Percentiles rank a stretch among this genome's conserved stretches.
Evolutionary conservation across 2,329 filamentous ascomycete species (phyloP).

Genomic region (Fusarium verrucosum): DNA sequence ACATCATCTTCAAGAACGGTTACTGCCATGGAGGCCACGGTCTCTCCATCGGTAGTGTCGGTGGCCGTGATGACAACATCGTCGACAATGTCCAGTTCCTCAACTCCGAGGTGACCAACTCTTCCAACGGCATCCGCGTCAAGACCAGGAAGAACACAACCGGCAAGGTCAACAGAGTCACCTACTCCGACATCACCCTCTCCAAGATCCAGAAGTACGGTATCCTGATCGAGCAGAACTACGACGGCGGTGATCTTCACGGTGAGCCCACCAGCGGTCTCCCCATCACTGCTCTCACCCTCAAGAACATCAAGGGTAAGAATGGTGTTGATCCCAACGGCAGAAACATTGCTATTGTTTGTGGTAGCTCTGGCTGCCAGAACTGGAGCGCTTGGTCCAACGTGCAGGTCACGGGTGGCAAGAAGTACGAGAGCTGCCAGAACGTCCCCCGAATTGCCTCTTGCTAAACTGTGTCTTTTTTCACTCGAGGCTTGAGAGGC

Average conservation of each 20-base stretch:
- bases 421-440: slow-evolving; percentile 48
- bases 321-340: slow-evolving; percentile 48
- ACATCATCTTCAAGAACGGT: slow-evolving; percentile 57
- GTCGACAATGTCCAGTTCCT: slow-evolving; percentile 62
- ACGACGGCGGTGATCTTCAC: slow-evolving; percentile 57
- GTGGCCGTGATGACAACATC: slow-evolving; percentile 59
- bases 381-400: slow-evolving; percentile 63
- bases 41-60: slow-evolving; percentile 56
- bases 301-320: slow-evolving; percentile 55
- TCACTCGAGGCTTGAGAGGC: too few relatives aligned
- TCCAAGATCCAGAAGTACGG: slow-evolving; percentile 50
- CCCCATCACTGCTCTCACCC: slow-evolving; percentile 58
- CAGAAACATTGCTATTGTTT: slow-evolving; percentile 62
- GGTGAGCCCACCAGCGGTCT: slow-evolving; percentile 57
- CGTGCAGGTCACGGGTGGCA: slow-evolving; percentile 61
- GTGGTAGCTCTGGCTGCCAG: slow-evolving; percentile 55
- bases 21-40: slow-evolving; percentile 57
- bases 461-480: background rate
- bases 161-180: slow-evolving; percentile 54
- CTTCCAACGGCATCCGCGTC: slow-evolving; percentile 60
- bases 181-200: slow-evolving; percentile 56
- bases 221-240: slow-evolving; percentile 55
- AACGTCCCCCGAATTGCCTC: slow-evolving; percentile 44
- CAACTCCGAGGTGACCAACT: slow-evolving; percentile 59
- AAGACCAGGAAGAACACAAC: slow-evolving; percentile 59